Evolutionary conservation across 805 yeast genomes (phyloP), one percentile per base, ranked within the genome.

Genomic region (Metschnikowia kofuensis): DNA sequence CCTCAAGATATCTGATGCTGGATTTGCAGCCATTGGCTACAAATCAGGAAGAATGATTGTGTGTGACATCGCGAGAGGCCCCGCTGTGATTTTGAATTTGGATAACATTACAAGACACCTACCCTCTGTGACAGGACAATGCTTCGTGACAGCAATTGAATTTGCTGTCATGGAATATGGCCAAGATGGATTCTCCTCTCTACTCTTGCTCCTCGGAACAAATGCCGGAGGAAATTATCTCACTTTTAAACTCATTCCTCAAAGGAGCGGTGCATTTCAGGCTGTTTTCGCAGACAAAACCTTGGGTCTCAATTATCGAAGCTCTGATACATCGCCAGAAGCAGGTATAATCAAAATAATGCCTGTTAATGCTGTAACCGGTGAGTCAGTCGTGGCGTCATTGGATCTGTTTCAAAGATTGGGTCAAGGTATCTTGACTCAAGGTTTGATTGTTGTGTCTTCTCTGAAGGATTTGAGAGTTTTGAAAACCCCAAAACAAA

Each of bases 11-110:
- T 84, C 91, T 51, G 78, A 85, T 53, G 74, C 89, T 42, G 97
- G 97, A 0, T 91, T 94, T 69, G 87, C 86, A 8, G 94, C 87
- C 0, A 72, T 88, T 38, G 96, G 87, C 0, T 89, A 86, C 63
- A 77, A 77, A 40, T 77, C 83, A 12, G 97, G 98, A n/a, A 75
- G 81, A 34, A 52, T 92, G 14, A 67, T 85, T 2, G 82, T 92
- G 0, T 69, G 91, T 50, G 97, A 92, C 67, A 61, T 70, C 21
- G 74, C 87, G 47, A 75, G 97, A 50, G 87, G 87, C 1, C 91
- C 91, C 0, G 89, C 88, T 0, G 66, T 84, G 7, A 84, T 87
- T 28, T 72, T 69, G 50, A 72, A 77, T 44, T 73, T 69, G 50
- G 67, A 60, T 7, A 50, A 57, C 4, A 53, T 72, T 12, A 47